phyloP scores from a whole-genome alignment of 495 filamentous ascomycete species.

The Penicillium cataractarum region DNA sequence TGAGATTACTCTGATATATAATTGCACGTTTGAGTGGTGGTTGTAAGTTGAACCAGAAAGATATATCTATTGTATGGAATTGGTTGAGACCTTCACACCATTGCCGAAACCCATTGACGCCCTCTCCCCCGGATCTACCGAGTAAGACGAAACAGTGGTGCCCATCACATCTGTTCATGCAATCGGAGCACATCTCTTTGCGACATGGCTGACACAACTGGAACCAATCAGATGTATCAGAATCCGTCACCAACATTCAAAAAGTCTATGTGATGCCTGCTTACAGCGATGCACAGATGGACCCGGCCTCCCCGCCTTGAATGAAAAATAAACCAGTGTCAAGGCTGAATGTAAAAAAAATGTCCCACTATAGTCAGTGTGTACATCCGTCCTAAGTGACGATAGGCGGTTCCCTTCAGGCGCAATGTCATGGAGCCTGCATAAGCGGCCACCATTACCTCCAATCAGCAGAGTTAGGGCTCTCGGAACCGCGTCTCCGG shows the following conservation, averaged over 20 bases:
- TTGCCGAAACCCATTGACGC: neutral
- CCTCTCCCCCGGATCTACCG: constrained; percentile 31
- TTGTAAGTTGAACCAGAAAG: too few relatives aligned
- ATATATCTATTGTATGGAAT: neutral
- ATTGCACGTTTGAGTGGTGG: too few relatives aligned
- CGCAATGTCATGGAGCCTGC: constrained; percentile 7
- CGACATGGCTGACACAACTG: constrained; percentile 25
- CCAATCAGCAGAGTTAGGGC: constrained; percentile 13
- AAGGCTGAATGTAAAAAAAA: neutral
- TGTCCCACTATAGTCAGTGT: neutral
- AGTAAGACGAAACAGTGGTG: constrained; percentile 16
- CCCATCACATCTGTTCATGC: constrained; percentile 30
- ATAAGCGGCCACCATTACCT: neutral
- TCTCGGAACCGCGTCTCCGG: constrained; percentile 17
- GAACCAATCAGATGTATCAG: constrained; percentile 31
- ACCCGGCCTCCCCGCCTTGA: neutral
- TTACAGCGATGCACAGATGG: neutral
- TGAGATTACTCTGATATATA: too few relatives aligned
- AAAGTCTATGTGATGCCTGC: constrained; percentile 5
- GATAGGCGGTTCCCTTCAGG: neutral
- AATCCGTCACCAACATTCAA: neutral
- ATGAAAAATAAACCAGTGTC: neutral
- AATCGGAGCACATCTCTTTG: constrained; percentile 34
- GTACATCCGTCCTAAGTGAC: neutral
- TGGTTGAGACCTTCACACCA: neutral